phyloP scores from a whole-genome alignment of 2,329 filamentous ascomycete species.

The Scytalidium sp. region DNA sequence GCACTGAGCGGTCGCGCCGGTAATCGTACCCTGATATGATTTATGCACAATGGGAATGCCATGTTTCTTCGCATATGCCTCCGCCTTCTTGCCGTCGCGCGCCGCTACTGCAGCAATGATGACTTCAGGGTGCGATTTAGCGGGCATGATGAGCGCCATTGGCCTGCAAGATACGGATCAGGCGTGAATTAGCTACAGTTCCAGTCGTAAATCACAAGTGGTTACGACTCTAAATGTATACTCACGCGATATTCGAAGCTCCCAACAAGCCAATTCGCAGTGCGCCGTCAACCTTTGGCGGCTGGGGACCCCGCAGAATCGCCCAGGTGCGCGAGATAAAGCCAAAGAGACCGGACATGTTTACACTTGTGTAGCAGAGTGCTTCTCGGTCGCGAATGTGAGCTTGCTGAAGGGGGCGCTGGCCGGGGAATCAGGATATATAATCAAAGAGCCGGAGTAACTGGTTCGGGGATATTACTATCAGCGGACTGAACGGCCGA shows the following conservation, averaged over 20 bases:
- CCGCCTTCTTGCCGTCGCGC: slow-evolving; percentile 43
- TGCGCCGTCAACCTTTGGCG: slow-evolving; percentile 18
- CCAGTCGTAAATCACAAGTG: too few species aligned
- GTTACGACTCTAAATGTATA: too few species aligned
- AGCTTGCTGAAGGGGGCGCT: background rate
- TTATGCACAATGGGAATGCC: slow-evolving; percentile 46
- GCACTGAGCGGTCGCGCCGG: background rate
- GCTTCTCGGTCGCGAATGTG: background rate
- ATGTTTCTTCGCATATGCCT: slow-evolving; percentile 47
- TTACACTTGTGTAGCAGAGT: background rate
- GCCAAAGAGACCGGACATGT: background rate
- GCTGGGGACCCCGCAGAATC: slow-evolving; percentile 7
- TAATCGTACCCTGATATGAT: slow-evolving; percentile 44
- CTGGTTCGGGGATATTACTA: too few species aligned
- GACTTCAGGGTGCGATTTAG: slow-evolving; percentile 50
- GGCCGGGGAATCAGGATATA: background rate
- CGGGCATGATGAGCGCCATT: slow-evolving; percentile 42
- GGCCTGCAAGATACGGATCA: too few species aligned
- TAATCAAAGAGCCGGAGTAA: too few species aligned
- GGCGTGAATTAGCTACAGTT: too few species aligned
- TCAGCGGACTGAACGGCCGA: background rate
- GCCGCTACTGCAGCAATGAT: slow-evolving; percentile 51
- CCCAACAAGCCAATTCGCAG: slow-evolving; percentile 32
- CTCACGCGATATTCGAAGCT: slow-evolving; percentile 31
- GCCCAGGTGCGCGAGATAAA: slow-evolving; percentile 11